A percentile compares a stretch with the other conserved stretches of the same genome.
Conservation (phyloP, 345 rosid genomes). For the Salix caprea region DNA sequence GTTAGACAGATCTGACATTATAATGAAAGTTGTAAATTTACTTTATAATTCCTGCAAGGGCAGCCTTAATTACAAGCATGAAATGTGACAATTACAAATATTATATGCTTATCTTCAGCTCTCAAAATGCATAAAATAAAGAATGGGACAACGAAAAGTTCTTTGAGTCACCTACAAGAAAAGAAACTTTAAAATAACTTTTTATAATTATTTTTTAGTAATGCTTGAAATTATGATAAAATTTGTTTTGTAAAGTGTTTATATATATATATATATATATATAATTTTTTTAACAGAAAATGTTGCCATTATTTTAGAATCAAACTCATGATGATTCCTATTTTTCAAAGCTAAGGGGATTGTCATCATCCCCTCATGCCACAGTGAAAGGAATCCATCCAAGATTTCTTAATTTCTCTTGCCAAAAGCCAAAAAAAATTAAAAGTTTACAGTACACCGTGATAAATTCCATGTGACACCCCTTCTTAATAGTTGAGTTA, state of each 20-base stretch:
- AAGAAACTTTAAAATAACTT: background rate
- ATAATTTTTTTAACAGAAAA: background rate
- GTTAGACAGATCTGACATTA: conserved; percentile 3
- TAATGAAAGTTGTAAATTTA: background rate
- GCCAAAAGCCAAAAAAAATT: background rate
- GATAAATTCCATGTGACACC: conserved; percentile 26
- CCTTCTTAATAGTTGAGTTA: too few species aligned
- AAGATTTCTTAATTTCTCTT: conserved; percentile 4
- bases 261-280: too few species aligned
- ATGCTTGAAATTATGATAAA: too few species aligned
- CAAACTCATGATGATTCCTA: conserved; percentile 21
- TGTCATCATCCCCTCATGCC: conserved; percentile 29
- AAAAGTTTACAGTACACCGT: background rate
- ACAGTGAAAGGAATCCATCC: conserved; percentile 8
- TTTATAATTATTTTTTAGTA: too few species aligned
- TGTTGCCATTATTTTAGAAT: conserved; percentile 22
- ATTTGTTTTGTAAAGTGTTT: too few species aligned
- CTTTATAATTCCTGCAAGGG: background rate
- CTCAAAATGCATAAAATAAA: background rate
- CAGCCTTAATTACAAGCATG: background rate
- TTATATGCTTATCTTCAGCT: too few species aligned
- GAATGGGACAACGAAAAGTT: background rate
- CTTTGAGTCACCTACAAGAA: background rate
- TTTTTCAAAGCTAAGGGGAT: conserved; percentile 20
- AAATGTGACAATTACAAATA: background rate